A percentile compares a stretch with the other conserved stretches of the same genome.
Conservation (phyloP, 176 grass and related monocot genomes). For the Poa annua region DNA sequence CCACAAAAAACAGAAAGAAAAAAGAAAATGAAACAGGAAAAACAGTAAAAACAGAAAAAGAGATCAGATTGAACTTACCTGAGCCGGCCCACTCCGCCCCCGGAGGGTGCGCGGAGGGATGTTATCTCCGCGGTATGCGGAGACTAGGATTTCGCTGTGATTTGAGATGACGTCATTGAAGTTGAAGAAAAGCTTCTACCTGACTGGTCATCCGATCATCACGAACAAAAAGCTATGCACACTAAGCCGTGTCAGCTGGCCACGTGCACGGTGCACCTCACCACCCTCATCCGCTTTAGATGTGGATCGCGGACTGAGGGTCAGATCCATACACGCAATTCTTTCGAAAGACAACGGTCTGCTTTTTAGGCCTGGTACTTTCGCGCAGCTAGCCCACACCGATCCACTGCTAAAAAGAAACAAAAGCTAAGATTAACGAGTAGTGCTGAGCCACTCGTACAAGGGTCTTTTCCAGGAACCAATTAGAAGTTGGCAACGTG, state of each 20-base stretch:
- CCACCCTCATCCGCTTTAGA: background rate
- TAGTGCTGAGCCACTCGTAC: background rate
- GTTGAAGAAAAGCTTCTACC: too few species aligned
- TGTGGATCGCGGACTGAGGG: background rate
- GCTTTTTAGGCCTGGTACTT: constrained; percentile 2
- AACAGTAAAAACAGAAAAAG: too few species aligned
- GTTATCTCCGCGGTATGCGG: too few species aligned
- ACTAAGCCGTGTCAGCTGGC: background rate
- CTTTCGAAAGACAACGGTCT: background rate
- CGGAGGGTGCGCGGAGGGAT: too few species aligned
- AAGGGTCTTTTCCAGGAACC: background rate
- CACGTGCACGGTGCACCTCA: background rate
- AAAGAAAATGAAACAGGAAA: too few species aligned
- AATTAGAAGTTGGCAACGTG: background rate
- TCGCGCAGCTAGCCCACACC: background rate
- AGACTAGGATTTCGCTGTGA: too few species aligned
- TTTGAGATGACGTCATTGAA: too few species aligned
- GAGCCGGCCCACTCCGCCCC: too few species aligned
- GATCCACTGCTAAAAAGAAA: background rate
- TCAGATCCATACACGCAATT: background rate
- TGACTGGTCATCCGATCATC: background rate
- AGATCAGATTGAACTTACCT: too few species aligned
- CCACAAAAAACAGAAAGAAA: too few species aligned
- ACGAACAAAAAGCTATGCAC: background rate
- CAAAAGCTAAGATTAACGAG: background rate